Base-by-base conservation (phyloP, 176 grass and related monocot species). In the Neostapfia colusana region DNA sequence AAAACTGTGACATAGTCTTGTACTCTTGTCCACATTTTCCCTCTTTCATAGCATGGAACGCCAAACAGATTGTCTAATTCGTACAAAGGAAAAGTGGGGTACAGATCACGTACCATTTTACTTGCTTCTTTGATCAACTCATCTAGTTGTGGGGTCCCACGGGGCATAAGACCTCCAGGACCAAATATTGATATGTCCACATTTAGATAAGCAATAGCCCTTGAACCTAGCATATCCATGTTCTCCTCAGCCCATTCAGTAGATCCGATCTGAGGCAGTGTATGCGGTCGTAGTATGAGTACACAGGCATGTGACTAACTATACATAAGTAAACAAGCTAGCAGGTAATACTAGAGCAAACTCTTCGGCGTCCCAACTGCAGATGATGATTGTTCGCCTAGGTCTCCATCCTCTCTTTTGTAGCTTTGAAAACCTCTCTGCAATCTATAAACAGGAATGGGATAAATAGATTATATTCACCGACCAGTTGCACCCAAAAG, bases 181-280 rank as follows among this genome's bases (percentile, higher is more conserved):
- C 91, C 89, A 75, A 77, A 27, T 8, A 88, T 74, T 62, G 89
- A 72, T 73, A 74, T 79, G 58, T 98, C 95, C 53, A 92, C 85
- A 80, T 98, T 98, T 61, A 98, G 82, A 90, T 94, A 98, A 58
- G 89, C 91, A 71, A 98, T 72, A 75, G 91, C 95, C 68, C 87
- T 82, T 64, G 91, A 93, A 82, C 79, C 44, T 71, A 98, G 65
- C 58, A 91, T 72, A 57, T 94, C 87, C 64, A 78, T 76, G 69
- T 98, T 98, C 43, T 98, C 91, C 90, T 98, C 95, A 2, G 71
- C 91, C 91, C 95, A 98, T 82, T 94, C 95, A 21, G 89, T 98
- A 21, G 91, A 98, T 59, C 95, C 95, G 79, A 90, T 92, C 95
- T 94, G 76, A 48, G 63, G 72, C 5, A 65, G 42, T 59, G 63